Percentiles rank a stretch among this genome's conserved stretches.
Evolutionary conservation across 176 grass and related monocot genomes (phyloP).

Genomic region (Aegilops sharonensis): DNA sequence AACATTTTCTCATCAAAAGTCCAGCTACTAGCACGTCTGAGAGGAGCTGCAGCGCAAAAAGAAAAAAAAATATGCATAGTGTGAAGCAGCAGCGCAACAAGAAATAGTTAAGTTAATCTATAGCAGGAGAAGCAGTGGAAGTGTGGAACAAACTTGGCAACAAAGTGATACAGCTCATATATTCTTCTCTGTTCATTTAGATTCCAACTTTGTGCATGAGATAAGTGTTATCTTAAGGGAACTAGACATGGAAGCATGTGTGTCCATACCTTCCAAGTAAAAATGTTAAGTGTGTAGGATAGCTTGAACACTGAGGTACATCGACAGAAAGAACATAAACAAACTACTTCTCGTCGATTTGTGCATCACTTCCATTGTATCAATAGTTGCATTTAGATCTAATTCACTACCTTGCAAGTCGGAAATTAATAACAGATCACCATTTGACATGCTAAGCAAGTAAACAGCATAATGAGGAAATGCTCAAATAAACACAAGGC

Average conservation of each 20-base stretch:
- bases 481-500: background rate
- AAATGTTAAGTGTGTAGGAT: background rate
- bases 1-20: conserved; percentile 85
- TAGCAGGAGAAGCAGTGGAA: background rate
- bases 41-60: conserved; percentile 50
- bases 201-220: background rate
- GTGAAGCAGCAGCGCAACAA: background rate
- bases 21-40: conserved; percentile 67
- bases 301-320: background rate
- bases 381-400: background rate
- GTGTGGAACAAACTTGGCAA: background rate
- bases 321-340: background rate
- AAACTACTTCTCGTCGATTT: background rate
- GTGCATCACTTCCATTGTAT: background rate
- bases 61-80: background rate
- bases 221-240: background rate
- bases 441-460: background rate
- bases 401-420: background rate
- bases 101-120: background rate
- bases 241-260: background rate
- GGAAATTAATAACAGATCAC: background rate
- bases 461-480: background rate
- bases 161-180: background rate
- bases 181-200: background rate
- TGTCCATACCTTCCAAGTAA: background rate